phyloP scores from a whole-genome alignment of 2,329 filamentous ascomycete species.

The Rhinocladiella similis region DNA sequence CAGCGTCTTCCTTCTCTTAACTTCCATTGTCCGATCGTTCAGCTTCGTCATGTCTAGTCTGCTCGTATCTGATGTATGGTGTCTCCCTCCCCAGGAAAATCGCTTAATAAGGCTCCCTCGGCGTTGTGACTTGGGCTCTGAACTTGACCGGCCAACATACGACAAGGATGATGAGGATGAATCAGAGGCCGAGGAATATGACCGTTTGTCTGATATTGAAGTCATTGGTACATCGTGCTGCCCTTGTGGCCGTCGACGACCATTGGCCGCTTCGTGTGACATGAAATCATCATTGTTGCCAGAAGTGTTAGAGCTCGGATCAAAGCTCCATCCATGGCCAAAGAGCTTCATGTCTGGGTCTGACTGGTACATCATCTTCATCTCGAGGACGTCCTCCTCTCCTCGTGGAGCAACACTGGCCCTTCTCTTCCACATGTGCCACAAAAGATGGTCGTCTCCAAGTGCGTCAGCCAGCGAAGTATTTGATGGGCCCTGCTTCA shows the following conservation, averaged over 20 bases:
- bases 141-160: slow-evolving; percentile 6
- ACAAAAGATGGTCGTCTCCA: slow-evolving; percentile 23
- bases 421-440: slow-evolving; percentile 25
- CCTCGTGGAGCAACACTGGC: slow-evolving; percentile 19
- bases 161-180: slow-evolving; percentile 18
- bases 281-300: slow-evolving; percentile 19
- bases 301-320: slow-evolving; percentile 16
- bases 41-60: slow-evolving; percentile 12
- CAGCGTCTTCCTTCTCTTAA: slow-evolving; percentile 26
- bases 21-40: slow-evolving; percentile 20
- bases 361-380: slow-evolving; percentile 24
- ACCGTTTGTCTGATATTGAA: slow-evolving; percentile 15
- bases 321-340: slow-evolving; percentile 15
- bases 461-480: slow-evolving; percentile 21
- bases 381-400: slow-evolving; percentile 20
- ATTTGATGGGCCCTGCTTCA: slow-evolving; percentile 3
- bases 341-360: slow-evolving; percentile 27
- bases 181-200: slow-evolving; percentile 8
- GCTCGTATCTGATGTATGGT: slow-evolving; percentile 2
- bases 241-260: slow-evolving; percentile 1
- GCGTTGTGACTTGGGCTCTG: slow-evolving; percentile 17
- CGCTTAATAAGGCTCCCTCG: slow-evolving; percentile 21
- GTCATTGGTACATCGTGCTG: slow-evolving; percentile 2
- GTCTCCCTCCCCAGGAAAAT: slow-evolving; percentile 21
- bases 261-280: slow-evolving; percentile 7